Evolutionary conservation across 768 basidiomycete genomes (phyloP).

Genomic region (Suillus occidentalis): DNA sequence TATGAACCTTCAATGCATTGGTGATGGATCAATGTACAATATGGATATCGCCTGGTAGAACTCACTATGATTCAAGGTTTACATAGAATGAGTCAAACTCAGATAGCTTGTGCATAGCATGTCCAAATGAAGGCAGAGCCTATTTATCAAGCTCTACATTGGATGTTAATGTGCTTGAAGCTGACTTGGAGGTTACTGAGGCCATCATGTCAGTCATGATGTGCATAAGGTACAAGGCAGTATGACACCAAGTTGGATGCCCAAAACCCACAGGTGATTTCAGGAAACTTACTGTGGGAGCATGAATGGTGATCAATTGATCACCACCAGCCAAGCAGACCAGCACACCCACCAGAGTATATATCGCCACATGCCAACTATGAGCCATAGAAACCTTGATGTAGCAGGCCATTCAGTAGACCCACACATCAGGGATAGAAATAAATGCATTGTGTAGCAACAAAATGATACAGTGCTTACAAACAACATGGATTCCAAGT

Average conservation of each 20-base stretch:
- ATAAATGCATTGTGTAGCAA: background rate
- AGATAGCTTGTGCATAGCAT: slow-evolving; percentile 38
- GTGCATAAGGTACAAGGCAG: background rate
- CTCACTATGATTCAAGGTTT: slow-evolving; percentile 66
- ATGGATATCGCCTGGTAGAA: background rate
- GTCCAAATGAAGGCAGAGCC: slow-evolving; percentile 52
- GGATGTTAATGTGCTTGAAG: background rate
- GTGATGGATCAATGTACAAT: background rate
- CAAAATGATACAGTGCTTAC: background rate
- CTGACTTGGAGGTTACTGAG: background rate
- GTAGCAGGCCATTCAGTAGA: background rate
- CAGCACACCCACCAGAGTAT: background rate
- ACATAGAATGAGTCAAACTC: slow-evolving; percentile 42
- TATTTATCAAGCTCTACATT: slow-evolving; percentile 21
- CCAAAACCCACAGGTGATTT: too few relatives aligned
- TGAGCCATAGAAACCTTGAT: background rate
- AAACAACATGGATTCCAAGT: too few relatives aligned
- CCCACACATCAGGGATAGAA: background rate
- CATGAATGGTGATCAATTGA: background rate
- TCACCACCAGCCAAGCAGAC: background rate
- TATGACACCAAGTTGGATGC: background rate
- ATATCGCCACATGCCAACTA: background rate
- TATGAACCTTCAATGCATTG: slow-evolving; percentile 48
- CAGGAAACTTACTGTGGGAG: background rate
- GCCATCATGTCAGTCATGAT: background rate